These are phyloP conservation scores for Dalechampia spathulata DNA, from an alignment of 441 rosid genomes.

Conservation along the genomic window DNA sequence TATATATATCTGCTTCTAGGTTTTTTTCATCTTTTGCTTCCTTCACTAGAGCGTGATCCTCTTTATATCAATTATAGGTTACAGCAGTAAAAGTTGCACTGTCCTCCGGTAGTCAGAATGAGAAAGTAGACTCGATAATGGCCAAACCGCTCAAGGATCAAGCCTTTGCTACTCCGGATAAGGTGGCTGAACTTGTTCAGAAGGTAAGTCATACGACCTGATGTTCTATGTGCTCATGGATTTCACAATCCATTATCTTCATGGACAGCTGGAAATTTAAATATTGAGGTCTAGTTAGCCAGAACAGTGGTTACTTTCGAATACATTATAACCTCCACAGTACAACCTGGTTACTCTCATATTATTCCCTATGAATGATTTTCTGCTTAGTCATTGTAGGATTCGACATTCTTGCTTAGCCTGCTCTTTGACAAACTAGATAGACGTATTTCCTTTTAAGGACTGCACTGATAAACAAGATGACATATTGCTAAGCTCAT, in stretches of 20 bases:
- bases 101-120: constrained; percentile 53
- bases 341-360: too few relatives aligned
- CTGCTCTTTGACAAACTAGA: not conserved
- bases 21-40: not conserved
- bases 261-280: not conserved
- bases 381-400: not conserved
- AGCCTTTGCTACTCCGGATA: constrained; percentile 92
- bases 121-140: constrained; percentile 63
- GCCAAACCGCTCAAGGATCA: constrained; percentile 87
- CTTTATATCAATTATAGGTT: constrained; percentile 41
- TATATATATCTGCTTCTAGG: not conserved
- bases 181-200: constrained; percentile 91
- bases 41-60: constrained; percentile 1
- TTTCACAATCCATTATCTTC: not conserved
- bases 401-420: not conserved
- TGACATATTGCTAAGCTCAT: not conserved
- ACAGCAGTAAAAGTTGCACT: constrained; percentile 83
- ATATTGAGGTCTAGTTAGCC: not conserved
- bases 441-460: not conserved
- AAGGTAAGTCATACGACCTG: constrained; percentile 43
- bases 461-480: not conserved
- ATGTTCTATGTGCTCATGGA: not conserved
- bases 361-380: too few relatives aligned
- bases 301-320: not conserved
- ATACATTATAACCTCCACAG: not conserved